Conservation (phyloP, 768 basidiomycete genomes). For the Collybia sp. region DNA sequence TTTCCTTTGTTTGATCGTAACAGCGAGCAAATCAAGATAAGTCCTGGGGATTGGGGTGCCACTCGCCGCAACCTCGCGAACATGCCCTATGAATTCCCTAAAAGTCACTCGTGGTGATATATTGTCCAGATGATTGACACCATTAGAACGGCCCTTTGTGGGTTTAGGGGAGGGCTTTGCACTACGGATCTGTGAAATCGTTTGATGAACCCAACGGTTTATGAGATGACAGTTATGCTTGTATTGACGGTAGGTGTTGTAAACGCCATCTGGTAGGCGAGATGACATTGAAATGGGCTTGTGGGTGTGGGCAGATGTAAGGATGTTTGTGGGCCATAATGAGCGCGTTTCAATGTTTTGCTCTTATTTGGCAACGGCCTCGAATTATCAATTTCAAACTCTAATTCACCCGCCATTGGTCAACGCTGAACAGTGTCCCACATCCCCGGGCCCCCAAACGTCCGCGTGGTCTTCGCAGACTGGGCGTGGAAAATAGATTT, state of each 20-base stretch:
- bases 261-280: neutral
- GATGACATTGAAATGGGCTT: neutral
- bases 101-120: neutral
- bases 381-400: no score
- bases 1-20: slow-evolving; percentile 6
- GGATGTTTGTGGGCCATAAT: no score
- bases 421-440: no score
- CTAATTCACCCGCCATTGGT: no score
- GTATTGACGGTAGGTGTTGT: slow-evolving; percentile 5
- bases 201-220: neutral
- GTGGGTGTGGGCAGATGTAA: no score
- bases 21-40: neutral
- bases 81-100: neutral
- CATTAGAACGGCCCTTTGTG: neutral
- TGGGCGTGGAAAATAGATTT: no score
- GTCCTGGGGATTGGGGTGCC: neutral
- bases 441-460: no score
- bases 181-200: slow-evolving; percentile 1
- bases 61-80: slow-evolving; percentile 4
- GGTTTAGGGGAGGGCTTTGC: neutral
- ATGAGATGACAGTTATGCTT: slow-evolving; percentile 4
- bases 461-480: no score
- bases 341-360: no score
- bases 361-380: no score
- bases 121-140: neutral